Evolutionary conservation across 2,329 filamentous ascomycete species (phyloP), one percentile per base, ranked within the genome.

Genomic region (Colletotrichum viniferum): DNA sequence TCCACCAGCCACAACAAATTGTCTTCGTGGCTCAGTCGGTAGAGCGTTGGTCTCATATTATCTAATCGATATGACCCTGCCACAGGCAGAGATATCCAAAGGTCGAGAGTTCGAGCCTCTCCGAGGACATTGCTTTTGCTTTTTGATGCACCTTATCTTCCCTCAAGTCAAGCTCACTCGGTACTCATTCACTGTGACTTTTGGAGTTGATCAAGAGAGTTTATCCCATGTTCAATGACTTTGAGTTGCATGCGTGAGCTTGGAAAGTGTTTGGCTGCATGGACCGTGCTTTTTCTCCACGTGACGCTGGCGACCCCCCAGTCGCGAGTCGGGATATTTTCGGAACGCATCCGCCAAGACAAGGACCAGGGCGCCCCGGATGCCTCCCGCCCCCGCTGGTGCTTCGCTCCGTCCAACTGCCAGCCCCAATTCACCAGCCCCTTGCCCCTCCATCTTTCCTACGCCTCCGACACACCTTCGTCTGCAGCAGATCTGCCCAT

Each of bases 31-130:
- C 73, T 74, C 73, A 74, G 73, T 74, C 38, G 73, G 73, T 55
- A 74, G 73, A 74, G 73, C 73, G 73, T 74, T 74, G 73, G 73
- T 74, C 73, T 74, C 73, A 74, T 74, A 74, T 58, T 43, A 71
- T 18, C 21, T 48, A 5, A 24, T 43, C 21, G 13, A 67, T 74
- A 67, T 74, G 73, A 74, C 69, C 13, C 69, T 13, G 56, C 10
- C 43, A 0, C 0, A 64, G 62, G 13, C 32, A 43, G 69, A 56
- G 73, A 67, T 3, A 74, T 74, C 73, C 73, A 74, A 74, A 74
- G 73, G 73, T 74, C 73, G 73, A 62, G 64, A 74, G 73, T 74
- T 74, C 73, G 73, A 74, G 69, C 73, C 73, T 74, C 64, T 62
- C 73, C 69, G 64, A 62, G 73, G 73, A 74, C 73, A 74, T 5